phyloP scores from a whole-genome alignment of 2,329 filamentous ascomycete species.

The Talaromyces piceae region DNA sequence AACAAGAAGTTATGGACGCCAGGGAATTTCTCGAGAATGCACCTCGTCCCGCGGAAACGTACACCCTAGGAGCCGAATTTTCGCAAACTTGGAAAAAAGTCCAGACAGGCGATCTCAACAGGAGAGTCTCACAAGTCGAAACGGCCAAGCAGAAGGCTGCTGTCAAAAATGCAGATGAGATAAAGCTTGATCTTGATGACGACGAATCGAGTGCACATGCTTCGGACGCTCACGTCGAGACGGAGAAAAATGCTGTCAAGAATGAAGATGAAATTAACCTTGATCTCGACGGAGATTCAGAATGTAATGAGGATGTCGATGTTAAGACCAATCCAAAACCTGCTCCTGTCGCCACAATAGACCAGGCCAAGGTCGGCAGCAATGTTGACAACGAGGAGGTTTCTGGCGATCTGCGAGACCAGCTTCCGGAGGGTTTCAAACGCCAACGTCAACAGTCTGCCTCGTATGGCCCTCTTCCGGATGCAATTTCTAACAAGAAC shows the following conservation, averaged over 20 bases:
- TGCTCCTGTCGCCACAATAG: no score
- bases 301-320: background rate
- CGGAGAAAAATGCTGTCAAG: constrained; percentile 8
- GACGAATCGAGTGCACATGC: background rate
- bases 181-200: constrained; percentile 29
- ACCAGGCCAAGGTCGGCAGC: no score
- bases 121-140: constrained; percentile 18
- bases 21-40: constrained; percentile 21
- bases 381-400: constrained; percentile 38
- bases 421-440: constrained; percentile 68
- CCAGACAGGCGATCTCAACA: constrained; percentile 10
- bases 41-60: background rate
- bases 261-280: constrained; percentile 40
- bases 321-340: background rate
- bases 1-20: constrained; percentile 27
- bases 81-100: constrained; percentile 31
- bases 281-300: constrained; percentile 18
- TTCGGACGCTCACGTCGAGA: constrained; percentile 4
- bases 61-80: background rate
- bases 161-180: constrained; percentile 34
- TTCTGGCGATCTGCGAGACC: constrained; percentile 58
- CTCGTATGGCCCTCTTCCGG: constrained; percentile 58
- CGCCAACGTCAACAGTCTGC: constrained; percentile 25
- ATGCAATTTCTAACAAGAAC: constrained; percentile 65
- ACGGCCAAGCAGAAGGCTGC: constrained; percentile 8